phyloP scores from a whole-genome alignment of 805 yeast species.

The Spencermartinsiella europaea region DNA sequence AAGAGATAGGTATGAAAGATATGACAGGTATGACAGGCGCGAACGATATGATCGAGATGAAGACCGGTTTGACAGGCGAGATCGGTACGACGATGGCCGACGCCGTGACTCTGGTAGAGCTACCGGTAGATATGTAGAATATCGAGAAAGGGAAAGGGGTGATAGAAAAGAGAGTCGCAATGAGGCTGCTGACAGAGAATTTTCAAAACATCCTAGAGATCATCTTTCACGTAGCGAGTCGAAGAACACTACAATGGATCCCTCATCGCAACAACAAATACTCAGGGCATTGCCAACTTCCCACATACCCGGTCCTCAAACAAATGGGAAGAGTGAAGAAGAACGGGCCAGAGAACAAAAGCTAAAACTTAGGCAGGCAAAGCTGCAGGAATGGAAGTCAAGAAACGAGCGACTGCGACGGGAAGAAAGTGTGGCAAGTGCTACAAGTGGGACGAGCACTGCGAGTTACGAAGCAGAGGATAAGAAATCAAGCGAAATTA shows the following conservation, averaged over 20 bases:
- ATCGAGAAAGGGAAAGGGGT: not conserved
- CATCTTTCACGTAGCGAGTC: slow-evolving; percentile 1
- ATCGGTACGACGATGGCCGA: slow-evolving; percentile 8
- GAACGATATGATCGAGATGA: slow-evolving; percentile 13
- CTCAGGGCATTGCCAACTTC: slow-evolving; percentile 11
- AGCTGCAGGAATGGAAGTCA: slow-evolving; percentile 54
- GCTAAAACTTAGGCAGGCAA: slow-evolving; percentile 43
- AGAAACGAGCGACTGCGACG: slow-evolving; percentile 23
- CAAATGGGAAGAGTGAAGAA: slow-evolving; percentile 19
- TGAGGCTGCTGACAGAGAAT: not conserved
- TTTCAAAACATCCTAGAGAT: slow-evolving; percentile 6
- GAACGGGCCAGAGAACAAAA: slow-evolving; percentile 32
- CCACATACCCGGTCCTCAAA: slow-evolving; percentile 16
- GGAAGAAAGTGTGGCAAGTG: slow-evolving; percentile 10
- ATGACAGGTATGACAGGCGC: slow-evolving; percentile 7
- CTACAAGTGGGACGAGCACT: slow-evolving; percentile 15
- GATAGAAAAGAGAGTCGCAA: slow-evolving; percentile 7
- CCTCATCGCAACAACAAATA: not conserved
- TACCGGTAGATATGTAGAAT: slow-evolving; percentile 11
- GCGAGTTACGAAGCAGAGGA: slow-evolving; percentile 8
- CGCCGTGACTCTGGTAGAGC: slow-evolving; percentile 14
- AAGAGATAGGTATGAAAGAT: not conserved
- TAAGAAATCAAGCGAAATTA: not conserved
- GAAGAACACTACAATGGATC: no score
- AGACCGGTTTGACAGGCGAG: slow-evolving; percentile 10